A percentile compares a stretch with the other conserved stretches of the same genome.
phyloP scores from a whole-genome alignment of 768 basidiomycete species.

The Termitomyces sp. region DNA sequence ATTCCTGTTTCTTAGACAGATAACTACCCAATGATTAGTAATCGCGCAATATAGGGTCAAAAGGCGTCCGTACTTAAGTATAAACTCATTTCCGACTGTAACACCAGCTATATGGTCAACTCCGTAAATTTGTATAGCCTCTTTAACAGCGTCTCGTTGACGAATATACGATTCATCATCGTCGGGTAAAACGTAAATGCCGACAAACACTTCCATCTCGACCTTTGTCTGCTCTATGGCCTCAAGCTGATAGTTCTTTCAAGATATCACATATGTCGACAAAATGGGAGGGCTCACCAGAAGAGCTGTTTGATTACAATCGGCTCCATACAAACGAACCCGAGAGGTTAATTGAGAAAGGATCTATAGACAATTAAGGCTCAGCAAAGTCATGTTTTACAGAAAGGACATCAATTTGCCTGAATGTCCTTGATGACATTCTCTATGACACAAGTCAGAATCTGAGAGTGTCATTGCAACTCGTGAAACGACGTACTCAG shows the following conservation, averaged over 20 bases:
- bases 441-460: constrained; percentile 25
- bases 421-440: constrained; percentile 67
- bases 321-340: constrained; percentile 79
- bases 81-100: constrained; percentile 91
- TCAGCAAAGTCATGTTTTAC: not conserved
- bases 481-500: constrained; percentile 24
- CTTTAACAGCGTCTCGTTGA: constrained; percentile 61
- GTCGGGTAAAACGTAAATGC: constrained; percentile 58
- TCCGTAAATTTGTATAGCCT: constrained; percentile 75
- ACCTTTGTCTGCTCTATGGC: constrained; percentile 88
- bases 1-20: constrained; percentile 38
- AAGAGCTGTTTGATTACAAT: constrained; percentile 77
- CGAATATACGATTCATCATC: constrained; percentile 58
- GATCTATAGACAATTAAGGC: constrained; percentile 36
- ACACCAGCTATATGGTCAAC: constrained; percentile 70
- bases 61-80: constrained; percentile 52
- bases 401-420: constrained; percentile 27
- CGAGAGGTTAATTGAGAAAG: constrained; percentile 81
- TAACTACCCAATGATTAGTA: constrained; percentile 39
- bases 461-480: not conserved
- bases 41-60: not conserved
- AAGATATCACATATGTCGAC: not conserved
- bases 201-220: constrained; percentile 74
- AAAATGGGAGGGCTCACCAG: constrained; percentile 41
- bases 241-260: constrained; percentile 49